Evolutionary conservation across 106 monocot genomes (phyloP).

Genomic region (Iris macrosiphon): DNA sequence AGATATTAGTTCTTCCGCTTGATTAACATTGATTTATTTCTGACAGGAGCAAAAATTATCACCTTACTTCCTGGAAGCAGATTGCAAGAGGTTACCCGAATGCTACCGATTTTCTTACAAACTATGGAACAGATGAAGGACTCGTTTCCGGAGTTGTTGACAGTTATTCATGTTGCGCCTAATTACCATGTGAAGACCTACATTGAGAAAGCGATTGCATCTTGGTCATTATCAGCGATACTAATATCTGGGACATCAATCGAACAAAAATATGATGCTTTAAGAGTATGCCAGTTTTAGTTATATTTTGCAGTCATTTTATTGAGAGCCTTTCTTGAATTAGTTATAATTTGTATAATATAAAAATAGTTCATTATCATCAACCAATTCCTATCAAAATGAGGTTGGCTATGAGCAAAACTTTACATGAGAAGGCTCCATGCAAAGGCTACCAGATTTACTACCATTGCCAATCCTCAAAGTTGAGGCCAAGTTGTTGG

Average conservation of each 20-base stretch:
- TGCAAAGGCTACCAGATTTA: too few species aligned
- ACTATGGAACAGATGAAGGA: slow-evolving; percentile 47
- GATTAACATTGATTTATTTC: slow-evolving; percentile 3
- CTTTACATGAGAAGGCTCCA: too few species aligned
- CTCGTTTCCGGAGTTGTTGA: slow-evolving; percentile 34
- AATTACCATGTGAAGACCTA: slow-evolving; percentile 58
- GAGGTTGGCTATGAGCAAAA: too few species aligned
- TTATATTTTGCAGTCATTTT: neutral
- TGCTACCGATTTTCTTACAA: slow-evolving; percentile 81
- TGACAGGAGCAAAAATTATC: slow-evolving; percentile 52
- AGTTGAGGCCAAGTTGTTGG: too few species aligned
- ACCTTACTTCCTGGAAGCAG: slow-evolving; percentile 94
- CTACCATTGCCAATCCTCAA: too few species aligned
- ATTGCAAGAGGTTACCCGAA: slow-evolving; percentile 82
- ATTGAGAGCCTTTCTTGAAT: neutral
- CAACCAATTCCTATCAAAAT: neutral
- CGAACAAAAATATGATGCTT: slow-evolving; percentile 70
- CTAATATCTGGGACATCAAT: slow-evolving; percentile 59
- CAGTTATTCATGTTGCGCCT: slow-evolving; percentile 62
- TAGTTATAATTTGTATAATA: neutral
- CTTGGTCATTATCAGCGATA: slow-evolving; percentile 26
- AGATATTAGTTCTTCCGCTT: neutral
- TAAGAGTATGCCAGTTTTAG: slow-evolving; percentile 56
- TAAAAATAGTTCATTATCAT: slow-evolving; percentile 1
- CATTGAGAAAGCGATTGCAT: slow-evolving; percentile 33